A percentile compares a stretch with the other conserved stretches of the same genome.
Conservation (phyloP, 768 basidiomycete genomes). For the Leucocoprinus leucothites region DNA sequence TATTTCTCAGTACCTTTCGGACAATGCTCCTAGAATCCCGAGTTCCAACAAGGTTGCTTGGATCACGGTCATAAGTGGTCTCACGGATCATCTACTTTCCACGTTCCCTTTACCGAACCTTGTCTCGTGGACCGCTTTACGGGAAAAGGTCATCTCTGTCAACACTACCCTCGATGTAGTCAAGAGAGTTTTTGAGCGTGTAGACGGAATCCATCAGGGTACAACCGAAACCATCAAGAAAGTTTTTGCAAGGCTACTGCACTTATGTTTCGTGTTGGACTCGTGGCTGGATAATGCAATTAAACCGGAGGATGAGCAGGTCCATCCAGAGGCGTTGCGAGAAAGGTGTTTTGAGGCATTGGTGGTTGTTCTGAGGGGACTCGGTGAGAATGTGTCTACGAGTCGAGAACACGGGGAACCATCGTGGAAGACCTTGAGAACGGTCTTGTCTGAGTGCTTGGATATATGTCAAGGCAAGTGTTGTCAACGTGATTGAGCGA, state of each 20-base stretch:
- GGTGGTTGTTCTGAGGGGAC: conserved; percentile 41
- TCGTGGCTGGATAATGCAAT: conserved; percentile 53
- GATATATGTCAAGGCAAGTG: conserved; percentile 38
- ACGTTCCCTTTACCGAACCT: conserved; percentile 53
- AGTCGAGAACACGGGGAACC: conserved; percentile 26
- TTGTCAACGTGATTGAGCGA: neutral
- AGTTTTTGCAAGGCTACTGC: conserved; percentile 48
- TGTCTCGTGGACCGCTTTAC: conserved; percentile 49
- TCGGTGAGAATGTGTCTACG: conserved; percentile 36
- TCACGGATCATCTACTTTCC: conserved; percentile 51
- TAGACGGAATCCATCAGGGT: conserved; percentile 16
- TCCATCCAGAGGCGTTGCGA: conserved; percentile 47
- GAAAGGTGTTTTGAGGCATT: conserved; percentile 41
- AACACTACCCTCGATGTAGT: conserved; percentile 53
- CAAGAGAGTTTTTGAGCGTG: conserved; percentile 38
- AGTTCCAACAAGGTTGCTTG: conserved; percentile 40
- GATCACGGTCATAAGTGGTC: conserved; percentile 46
- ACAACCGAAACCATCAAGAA: conserved; percentile 44
- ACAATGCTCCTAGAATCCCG: conserved; percentile 26
- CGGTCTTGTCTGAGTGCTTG: conserved; percentile 38
- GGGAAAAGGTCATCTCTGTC: conserved; percentile 30
- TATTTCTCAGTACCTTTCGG: conserved; percentile 31
- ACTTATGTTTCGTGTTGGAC: conserved; percentile 54
- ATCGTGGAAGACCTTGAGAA: conserved; percentile 40
- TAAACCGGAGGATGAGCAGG: conserved; percentile 32